Evolutionary conservation across 148 eudicot species (phyloP).

Genomic region (Salicornia ramosissima): DNA sequence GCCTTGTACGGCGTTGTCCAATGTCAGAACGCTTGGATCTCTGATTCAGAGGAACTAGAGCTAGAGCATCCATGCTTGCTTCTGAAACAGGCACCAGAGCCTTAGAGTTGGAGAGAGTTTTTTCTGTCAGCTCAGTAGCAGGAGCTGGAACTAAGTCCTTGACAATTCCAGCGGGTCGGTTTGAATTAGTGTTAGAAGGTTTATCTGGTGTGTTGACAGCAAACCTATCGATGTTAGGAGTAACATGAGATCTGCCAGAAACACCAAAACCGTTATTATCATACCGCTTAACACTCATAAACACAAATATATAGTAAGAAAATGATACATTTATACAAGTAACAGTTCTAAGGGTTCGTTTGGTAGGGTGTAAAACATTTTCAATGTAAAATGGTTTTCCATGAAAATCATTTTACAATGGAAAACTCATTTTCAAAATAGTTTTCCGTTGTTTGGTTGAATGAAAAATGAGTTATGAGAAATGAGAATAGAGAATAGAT

Average conservation of each 20-base stretch:
- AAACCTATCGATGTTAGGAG: constrained; percentile 19
- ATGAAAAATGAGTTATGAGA: too few relatives aligned
- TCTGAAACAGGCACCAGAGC: constrained; percentile 61
- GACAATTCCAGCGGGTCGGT: constrained; percentile 29
- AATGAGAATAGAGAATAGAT: too few relatives aligned
- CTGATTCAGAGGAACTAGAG: constrained; percentile 54
- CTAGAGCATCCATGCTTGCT: constrained; percentile 49
- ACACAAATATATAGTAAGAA: too few relatives aligned
- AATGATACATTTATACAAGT: too few relatives aligned
- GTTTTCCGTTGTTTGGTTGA: too few relatives aligned
- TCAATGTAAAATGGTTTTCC: too few relatives aligned
- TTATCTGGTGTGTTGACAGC: constrained; percentile 26
- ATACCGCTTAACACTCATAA: too few relatives aligned
- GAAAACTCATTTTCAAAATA: too few relatives aligned
- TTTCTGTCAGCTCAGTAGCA: constrained; percentile 29
- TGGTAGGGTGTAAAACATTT: too few relatives aligned
- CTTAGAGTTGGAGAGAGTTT: constrained; percentile 40
- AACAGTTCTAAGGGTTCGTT: too few relatives aligned
- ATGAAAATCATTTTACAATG: too few relatives aligned
- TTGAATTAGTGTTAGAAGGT: constrained; percentile 33
- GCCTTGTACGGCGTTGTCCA: constrained; percentile 84
- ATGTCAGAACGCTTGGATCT: constrained; percentile 64
- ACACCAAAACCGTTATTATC: neutral
- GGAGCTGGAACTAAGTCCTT: constrained; percentile 45
- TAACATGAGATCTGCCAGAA: constrained; percentile 24